phyloP scores from a whole-genome alignment of 106 monocot species.

The Platanthera guangdongensis region DNA sequence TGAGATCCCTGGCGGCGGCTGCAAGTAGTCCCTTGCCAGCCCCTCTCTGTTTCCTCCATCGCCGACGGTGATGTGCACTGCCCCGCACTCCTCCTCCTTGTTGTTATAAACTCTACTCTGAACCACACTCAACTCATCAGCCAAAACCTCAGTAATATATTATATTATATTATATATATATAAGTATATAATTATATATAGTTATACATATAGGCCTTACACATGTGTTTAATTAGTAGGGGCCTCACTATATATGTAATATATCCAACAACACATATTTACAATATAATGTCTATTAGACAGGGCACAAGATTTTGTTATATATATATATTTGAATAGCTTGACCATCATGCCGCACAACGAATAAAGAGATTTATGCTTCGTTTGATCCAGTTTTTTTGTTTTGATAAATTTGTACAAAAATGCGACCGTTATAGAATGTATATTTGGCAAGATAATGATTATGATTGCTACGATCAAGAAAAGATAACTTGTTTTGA shows the following conservation, averaged over 20 bases:
- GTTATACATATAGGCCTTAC: not conserved
- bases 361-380: no score
- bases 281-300: not conserved
- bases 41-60: slow-evolving; percentile 67
- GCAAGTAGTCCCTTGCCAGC: slow-evolving; percentile 21
- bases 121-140: not conserved
- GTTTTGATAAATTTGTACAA: no score
- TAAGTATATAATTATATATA: not conserved
- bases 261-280: not conserved
- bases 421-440: no score
- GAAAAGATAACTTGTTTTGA: no score
- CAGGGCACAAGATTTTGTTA: no score
- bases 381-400: no score
- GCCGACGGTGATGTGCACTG: slow-evolving; percentile 55
- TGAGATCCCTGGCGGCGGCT: slow-evolving; percentile 44
- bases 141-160: not conserved
- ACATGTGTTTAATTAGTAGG: not conserved
- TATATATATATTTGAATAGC: not conserved
- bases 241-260: not conserved
- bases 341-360: no score
- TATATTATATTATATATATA: not conserved
- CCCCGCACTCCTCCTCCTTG: slow-evolving; percentile 24
- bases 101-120: slow-evolving; percentile 41
- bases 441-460: no score
- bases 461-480: no score